These are phyloP conservation scores for Pythium sp. DNA, from an alignment of 352 stramenopile genomes.

Conservation along the genomic window DNA sequence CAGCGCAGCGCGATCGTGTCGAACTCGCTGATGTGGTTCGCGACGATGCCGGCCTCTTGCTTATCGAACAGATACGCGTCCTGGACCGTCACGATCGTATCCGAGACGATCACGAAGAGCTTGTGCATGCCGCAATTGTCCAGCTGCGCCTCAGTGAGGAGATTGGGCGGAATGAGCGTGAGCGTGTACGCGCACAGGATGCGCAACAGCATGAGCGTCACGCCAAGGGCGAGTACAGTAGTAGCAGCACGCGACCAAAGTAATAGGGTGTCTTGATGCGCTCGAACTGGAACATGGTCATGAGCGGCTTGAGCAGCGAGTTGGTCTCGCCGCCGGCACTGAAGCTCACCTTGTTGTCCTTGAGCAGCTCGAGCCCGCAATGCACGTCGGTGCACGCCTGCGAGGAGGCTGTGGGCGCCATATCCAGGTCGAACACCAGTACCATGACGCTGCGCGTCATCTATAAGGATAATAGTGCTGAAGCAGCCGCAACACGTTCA, in stretches of 20 bases:
- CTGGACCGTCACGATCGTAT: conserved; percentile 41
- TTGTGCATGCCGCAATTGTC: conserved; percentile 37
- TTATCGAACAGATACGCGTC: conserved; percentile 35
- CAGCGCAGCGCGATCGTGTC: conserved; percentile 47
- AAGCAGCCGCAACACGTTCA: not conserved
- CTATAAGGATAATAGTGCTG: not conserved
- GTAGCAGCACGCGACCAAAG: conserved; percentile 39
- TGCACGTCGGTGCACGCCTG: conserved; percentile 21
- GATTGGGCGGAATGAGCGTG: conserved; percentile 37
- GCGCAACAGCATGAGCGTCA: conserved; percentile 45
- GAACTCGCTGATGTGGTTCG: conserved; percentile 79
- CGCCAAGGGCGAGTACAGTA: conserved; percentile 60
- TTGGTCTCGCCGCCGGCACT: conserved; percentile 28
- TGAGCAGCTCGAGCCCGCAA: conserved; percentile 29
- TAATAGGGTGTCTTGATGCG: conserved; percentile 48
- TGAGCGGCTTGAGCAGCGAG: conserved; percentile 35
- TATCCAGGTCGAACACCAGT: conserved; percentile 26
- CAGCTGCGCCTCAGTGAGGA: conserved; percentile 49
- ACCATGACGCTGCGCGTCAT: conserved; percentile 12
- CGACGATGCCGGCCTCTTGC: conserved; percentile 36
- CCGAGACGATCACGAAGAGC: conserved; percentile 39
- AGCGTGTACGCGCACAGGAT: conserved; percentile 34
- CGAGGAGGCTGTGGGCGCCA: conserved; percentile 21
- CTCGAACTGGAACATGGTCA: conserved; percentile 71
- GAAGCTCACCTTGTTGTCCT: conserved; percentile 23